Evolutionary conservation across 2,329 filamentous ascomycete species (phyloP).

Genomic region (Botryotinia globosa): DNA sequence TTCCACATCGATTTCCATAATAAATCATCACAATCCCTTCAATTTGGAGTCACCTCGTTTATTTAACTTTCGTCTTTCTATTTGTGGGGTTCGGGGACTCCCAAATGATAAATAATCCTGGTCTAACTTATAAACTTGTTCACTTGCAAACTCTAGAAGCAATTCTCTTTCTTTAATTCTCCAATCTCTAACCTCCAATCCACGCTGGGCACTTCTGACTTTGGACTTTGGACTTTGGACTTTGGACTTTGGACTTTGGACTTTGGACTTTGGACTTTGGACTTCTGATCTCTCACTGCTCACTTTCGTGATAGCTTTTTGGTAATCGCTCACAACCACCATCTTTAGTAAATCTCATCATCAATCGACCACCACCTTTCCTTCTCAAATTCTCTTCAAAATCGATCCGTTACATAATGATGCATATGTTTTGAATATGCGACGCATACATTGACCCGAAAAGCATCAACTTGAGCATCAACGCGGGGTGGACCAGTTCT

Average conservation of each 20-base stretch:
- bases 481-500: background rate
- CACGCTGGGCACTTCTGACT: background rate
- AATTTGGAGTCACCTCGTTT: background rate
- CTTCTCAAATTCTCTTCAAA: background rate
- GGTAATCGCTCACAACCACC: background rate
- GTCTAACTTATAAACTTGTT: background rate
- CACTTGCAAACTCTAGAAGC: background rate
- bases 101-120: background rate
- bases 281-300: background rate
- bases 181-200: background rate
- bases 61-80: background rate
- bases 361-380: background rate
- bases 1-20: background rate
- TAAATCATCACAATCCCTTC: background rate
- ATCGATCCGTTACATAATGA: background rate
- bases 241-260: too few relatives aligned
- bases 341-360: background rate
- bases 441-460: background rate
- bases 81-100: background rate
- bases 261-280: too few relatives aligned
- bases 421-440: slow-evolving; percentile 1
- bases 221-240: too few relatives aligned
- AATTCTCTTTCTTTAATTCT: background rate
- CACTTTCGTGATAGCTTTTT: background rate
- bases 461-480: background rate